Evolutionary conservation across 257 asterid genomes (phyloP), one percentile per base, ranked within the genome.

Genomic region (Osmanthus fragrans): DNA sequence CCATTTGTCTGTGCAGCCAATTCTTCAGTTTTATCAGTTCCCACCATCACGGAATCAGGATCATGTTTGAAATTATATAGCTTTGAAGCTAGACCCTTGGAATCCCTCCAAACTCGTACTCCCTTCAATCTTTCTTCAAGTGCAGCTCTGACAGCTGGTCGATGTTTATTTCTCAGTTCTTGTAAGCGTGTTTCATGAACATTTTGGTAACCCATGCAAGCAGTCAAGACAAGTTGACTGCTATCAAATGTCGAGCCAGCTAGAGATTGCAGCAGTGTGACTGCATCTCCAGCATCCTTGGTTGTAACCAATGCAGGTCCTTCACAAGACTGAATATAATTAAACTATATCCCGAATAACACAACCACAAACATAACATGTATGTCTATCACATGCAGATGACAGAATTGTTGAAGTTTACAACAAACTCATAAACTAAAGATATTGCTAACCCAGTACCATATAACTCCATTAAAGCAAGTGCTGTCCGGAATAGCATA

Each of bases 281-380:
- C 89, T 58, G 97, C 98, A 83, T 94, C 97, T 80, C 98, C 98
- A 76, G 97, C 98, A 87, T 94, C 98, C 88, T 89, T 92, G 36
- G 98, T 87, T 40, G 97, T 92, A 85, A 89, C 97, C 83, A 94
- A 87, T 81, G 98, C 98, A 79, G 98, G 97, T 83, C 98, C 98
- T 94, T 81, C 84, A 80, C 81, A 86, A 81, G 86, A 83, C 91
- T 83, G 83, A 83, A 65, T 75, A 70, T 79, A 72, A 78, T 60
- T 80, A 80, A 87, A 87, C 77, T 69, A 66, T 42, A 42, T 83
- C n/a, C 19, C 21, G 63, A 60, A 67, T 66, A 72, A 72, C 19
- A 23, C 54, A 8, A 32, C 23, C 36, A 76, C 21, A 49, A 74
- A 33, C 33, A 18, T 8, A 74, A 15, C 27, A 25, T 23, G 13